Evolutionary conservation across 1,284 basidiomycete species (phyloP), one percentile per base, ranked within the genome.

Genomic region (Dichomitus squalens): DNA sequence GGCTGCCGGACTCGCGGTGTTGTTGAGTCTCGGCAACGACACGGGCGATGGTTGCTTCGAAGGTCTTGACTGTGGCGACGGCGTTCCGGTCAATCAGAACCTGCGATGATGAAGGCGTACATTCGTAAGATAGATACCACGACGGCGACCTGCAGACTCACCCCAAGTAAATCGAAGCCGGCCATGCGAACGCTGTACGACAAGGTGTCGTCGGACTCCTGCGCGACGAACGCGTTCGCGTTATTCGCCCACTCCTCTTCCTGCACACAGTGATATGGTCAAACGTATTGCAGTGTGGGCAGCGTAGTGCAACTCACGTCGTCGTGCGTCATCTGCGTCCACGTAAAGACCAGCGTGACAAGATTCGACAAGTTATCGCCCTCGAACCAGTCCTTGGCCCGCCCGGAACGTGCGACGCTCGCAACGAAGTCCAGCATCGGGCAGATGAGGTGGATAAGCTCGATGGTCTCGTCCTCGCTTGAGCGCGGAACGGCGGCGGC

Each of bases 141-240:
- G 16, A 21, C 14, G 14, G 18, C 3, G 25, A 18, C 12, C 4
- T 2, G 44, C 9, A 12, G 7, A 39, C 39, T 18, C 72, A 96
- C 93, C 38, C 83, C 82, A 39, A 97, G 76, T 27, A 98, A 73
- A 68, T 98, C 96, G 64, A 95, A 88, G 3, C 89, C 88, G 4
- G 92, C 89, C 9, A 93, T 84, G 36, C 96, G 85, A 43, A 95
- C 82, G 59, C 90, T 92, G 70, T 94, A 96, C 0, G 81, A 72
- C 50, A 92, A 83, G 1, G 88, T 88, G 63, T 97, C 95, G 65
- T 98, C 96, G 61, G 98, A 94, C 68, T 98, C 96, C 67, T 98
- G 94, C 21, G 91, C 90, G 23, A 98, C 88, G 70, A 98, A 98
- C 2, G 90, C 87, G 64, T 97, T 96, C 1, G 93, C 86, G 67